Evolutionary conservation across 2,329 filamentous ascomycete genomes (phyloP), one percentile per base, ranked within the genome.

Genomic region (Penicillium sp.): DNA sequence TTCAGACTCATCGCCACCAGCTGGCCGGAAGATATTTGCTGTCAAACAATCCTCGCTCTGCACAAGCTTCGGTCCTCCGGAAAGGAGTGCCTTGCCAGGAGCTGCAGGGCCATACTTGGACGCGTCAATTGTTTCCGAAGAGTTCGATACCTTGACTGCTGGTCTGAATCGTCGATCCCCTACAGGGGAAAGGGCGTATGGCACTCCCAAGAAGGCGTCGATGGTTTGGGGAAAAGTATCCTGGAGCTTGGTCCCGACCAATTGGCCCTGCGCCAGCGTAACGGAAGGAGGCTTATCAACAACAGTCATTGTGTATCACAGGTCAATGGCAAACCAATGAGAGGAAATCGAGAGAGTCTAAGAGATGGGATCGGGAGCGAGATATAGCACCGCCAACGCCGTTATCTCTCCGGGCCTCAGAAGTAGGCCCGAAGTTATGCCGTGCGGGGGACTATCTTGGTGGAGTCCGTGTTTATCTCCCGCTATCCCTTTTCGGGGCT

Each of bases 201-300:
- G 80, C 10, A 83, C 74, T 1, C 79, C 78, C 0, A 78, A 67
- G 59, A 83, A 83, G 5, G 69, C 69, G 29, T 75, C 71, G 4
- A 73, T 53, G 1, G 64, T 51, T n/a, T 63, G 55, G 2, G 61
- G 60, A 51, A 71, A 57, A n/a, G 53, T 54, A 6, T 65, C 57
- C 6, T 59, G 49, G 13, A 69, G 46, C 9, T 56, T 62, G 4
- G 56, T 67, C 14, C 71, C 71, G 6, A 73, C 47, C 5, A 72
- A 51, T 2, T 58, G 68, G 3, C 71, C 71, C 49, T 72, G 71
- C 4, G 55, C 46, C 22, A 72, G 56, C 14, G 49, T 52, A 7
- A 62, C 58, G 5, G 55, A 54, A 16, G 60, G 61, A 6, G 39
- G 22, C 13, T 45, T 49, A 44, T 11, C 21, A 16, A 29, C 16